Conservation (phyloP, 2,329 filamentous ascomycete genomes). For the Coleophoma crateriformis region DNA sequence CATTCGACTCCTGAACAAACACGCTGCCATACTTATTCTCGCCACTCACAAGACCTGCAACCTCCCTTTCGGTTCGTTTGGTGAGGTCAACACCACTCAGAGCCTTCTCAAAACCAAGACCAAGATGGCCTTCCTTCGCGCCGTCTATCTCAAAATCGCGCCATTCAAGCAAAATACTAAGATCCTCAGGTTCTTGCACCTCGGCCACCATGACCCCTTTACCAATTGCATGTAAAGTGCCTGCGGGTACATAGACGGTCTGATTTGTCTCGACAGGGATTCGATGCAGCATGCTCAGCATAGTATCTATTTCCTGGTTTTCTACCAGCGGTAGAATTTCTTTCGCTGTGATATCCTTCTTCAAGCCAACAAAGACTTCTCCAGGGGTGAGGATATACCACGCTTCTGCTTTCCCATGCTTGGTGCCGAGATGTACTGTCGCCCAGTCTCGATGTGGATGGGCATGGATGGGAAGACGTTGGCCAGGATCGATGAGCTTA, state of each 20-base stretch:
- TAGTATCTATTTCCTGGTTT: slow-evolving; percentile 1
- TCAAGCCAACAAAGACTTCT: slow-evolving; percentile 1
- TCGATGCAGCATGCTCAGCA: slow-evolving; percentile 1
- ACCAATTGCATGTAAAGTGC: slow-evolving; percentile 1
- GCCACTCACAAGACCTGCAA: not conserved
- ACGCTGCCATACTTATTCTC: not conserved
- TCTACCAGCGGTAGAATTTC: slow-evolving; percentile 1
- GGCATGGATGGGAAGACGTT: slow-evolving; percentile 5
- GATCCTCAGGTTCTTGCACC: slow-evolving; percentile 2
- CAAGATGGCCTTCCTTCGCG: not conserved
- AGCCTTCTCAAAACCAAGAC: slow-evolving; percentile 2
- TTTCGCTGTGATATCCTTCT: slow-evolving; percentile 1
- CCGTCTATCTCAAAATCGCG: slow-evolving; percentile 1
- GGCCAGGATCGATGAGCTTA: slow-evolving; percentile 5
- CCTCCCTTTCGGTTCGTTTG: not conserved
- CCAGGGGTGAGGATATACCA: slow-evolving; percentile 5
- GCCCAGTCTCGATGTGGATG: slow-evolving; percentile 2
- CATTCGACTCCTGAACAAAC: not conserved
- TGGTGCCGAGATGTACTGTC: not conserved
- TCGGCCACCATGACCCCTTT: slow-evolving; percentile 3
- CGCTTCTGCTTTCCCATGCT: slow-evolving; percentile 3
- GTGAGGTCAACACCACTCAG: not conserved
- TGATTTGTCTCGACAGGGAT: slow-evolving; percentile 1
- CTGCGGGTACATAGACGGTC: slow-evolving; percentile 4
- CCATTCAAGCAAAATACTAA: slow-evolving; percentile 3